Base-by-base conservation (phyloP, 2,329 filamentous ascomycete species). In the Phyllosticta citribraziliensis region DNA sequence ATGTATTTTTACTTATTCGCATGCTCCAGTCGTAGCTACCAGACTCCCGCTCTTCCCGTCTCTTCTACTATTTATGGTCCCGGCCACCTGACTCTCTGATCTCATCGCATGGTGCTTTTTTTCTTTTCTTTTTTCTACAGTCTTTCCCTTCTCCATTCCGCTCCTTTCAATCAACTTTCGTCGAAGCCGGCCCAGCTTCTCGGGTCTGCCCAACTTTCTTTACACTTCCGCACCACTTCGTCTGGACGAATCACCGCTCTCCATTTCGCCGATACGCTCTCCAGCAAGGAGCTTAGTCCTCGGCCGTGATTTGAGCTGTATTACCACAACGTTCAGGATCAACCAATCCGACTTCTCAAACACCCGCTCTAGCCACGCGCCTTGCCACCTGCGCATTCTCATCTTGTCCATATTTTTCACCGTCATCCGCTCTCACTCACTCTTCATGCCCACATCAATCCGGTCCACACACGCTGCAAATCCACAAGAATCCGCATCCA, bases 241-340 rank as follows among this genome's bases (percentile, higher is more conserved):
- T 22, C 58, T 27, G 50, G 58, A 60, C 58, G 58, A 60, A 60
- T 60, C 58, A 60, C 14, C n/a, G 58, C 52, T 25, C 35, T n/a
- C 52, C 52, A 8, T 47, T 25, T 27, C 19, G 24, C 51, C 22
- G 12, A 30, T 50, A 40, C 50, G 19, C 8, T 55, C 20, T 57
- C 30, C 59, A 55, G 54, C 59, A 61, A 61, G 59, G 59, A 57
- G 54, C 33, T 50, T 52, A 50, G 54, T 22, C 6, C 27, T 35
- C 30, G 33, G 27, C 27, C 14, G 57, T 53, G 22, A 47, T 17
- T 33, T 35, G 27, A 27, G 14, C 58, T 60, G 59, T 57, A 53
- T 53, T 55, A 61, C 59, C 55, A 27, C 12, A 12, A 17, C 40
- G 17, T n/a, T 47, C 5, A 47, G 40, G 40, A 47, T 47, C 53